Evolutionary conservation across 2,329 filamentous ascomycete species (phyloP).

Genomic region (Colletotrichum liaoningense): DNA sequence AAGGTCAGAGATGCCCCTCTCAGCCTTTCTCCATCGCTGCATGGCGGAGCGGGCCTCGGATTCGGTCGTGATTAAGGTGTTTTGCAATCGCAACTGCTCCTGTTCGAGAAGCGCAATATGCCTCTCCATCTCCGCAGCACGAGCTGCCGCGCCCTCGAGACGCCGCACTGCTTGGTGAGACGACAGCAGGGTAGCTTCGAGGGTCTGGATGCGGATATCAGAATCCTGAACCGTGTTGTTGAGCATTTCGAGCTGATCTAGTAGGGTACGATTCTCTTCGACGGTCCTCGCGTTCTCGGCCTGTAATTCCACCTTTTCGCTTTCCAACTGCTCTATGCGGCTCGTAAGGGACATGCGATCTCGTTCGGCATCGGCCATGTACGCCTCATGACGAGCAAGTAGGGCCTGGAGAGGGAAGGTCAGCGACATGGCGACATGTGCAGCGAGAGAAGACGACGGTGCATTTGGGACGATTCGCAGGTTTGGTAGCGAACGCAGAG

Average conservation of each 20-base stretch:
- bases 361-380: constrained; percentile 90
- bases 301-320: constrained; percentile 79
- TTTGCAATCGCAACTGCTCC: constrained; percentile 81
- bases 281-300: constrained; percentile 80
- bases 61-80: constrained; percentile 72
- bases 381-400: constrained; percentile 90
- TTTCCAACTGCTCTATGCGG: constrained; percentile 81
- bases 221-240: constrained; percentile 85
- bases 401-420: constrained; percentile 85
- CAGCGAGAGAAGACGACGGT: constrained; percentile 37
- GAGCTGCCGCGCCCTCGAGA: constrained; percentile 77
- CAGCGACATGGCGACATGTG: constrained; percentile 60
- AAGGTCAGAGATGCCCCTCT: constrained; percentile 80
- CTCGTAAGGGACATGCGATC: constrained; percentile 79
- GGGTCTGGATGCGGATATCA: constrained; percentile 80
- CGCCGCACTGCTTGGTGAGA: constrained; percentile 83
- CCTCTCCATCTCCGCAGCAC: constrained; percentile 82
- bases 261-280: constrained; percentile 83
- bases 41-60: constrained; percentile 84
- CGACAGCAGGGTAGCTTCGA: constrained; percentile 81
- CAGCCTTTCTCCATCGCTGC: constrained; percentile 86
- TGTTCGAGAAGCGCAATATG: constrained; percentile 84
- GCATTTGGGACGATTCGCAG: constrained; percentile 18
- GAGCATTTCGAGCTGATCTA: constrained; percentile 86
- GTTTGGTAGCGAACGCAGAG: constrained; percentile 36